Conservation (phyloP, 495 filamentous ascomycete genomes). For the Neurospora sp. region DNA sequence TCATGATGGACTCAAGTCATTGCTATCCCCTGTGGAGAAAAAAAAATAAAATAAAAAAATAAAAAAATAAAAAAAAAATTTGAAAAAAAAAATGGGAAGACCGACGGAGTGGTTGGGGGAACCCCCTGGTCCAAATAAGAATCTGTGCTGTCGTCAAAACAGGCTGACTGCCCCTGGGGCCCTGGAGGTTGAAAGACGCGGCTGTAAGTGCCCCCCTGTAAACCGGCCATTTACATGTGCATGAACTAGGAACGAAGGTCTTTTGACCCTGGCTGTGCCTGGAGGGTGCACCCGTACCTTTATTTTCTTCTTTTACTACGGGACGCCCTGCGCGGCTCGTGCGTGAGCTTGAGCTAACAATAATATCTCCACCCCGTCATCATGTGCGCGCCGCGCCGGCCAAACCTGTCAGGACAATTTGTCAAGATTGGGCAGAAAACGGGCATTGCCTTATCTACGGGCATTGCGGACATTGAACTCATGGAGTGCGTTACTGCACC, state of each 20-base stretch:
- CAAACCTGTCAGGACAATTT: neutral
- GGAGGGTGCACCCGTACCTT: neutral
- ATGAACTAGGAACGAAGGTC: neutral
- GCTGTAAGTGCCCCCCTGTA: neutral
- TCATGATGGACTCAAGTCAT: neutral
- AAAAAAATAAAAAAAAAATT: too few species aligned
- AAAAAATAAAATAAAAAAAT: too few species aligned
- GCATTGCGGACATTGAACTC: neutral
- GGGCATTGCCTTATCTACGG: neutral
- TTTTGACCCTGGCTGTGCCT: neutral
- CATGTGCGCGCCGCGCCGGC: neutral
- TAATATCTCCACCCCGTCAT: neutral
- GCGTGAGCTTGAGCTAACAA: neutral
- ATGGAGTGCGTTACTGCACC: neutral
- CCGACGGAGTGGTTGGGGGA: neutral
- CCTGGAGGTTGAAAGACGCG: neutral
- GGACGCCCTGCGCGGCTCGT: neutral
- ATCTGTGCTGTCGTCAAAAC: neutral
- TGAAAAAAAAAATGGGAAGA: neutral
- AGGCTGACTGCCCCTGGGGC: neutral
- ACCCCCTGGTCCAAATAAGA: neutral
- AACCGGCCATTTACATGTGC: neutral
- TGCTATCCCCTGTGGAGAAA: neutral
- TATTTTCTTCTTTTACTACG: neutral
- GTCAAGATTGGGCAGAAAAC: neutral